These are phyloP conservation scores for Colletotrichum noveboracense DNA, from an alignment of 2,329 filamentous ascomycete genomes.

Conservation along the genomic window DNA sequence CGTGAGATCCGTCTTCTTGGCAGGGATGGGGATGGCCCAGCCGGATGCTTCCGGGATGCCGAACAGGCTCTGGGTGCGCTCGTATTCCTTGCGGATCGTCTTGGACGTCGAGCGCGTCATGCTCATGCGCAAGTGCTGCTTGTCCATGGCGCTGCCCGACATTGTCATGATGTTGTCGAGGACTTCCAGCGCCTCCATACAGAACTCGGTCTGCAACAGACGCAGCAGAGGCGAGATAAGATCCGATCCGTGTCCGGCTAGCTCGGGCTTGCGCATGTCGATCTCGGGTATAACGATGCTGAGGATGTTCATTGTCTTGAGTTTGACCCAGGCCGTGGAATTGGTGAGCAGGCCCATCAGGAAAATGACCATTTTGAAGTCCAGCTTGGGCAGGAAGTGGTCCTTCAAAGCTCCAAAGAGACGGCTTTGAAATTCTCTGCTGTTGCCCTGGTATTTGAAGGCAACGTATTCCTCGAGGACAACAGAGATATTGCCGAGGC, in stretches of 20 bases:
- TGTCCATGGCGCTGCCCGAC: slow-evolving; percentile 89
- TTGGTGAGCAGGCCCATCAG: slow-evolving; percentile 92
- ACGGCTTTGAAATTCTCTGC: slow-evolving; percentile 78
- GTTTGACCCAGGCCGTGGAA: slow-evolving; percentile 84
- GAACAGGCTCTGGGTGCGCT: slow-evolving; percentile 91
- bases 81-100: slow-evolving; percentile 90
- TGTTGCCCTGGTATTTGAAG: slow-evolving; percentile 64
- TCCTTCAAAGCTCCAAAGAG: slow-evolving; percentile 76
- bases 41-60: slow-evolving; percentile 95
- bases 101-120: slow-evolving; percentile 91
- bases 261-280: slow-evolving; percentile 90
- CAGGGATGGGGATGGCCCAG: slow-evolving; percentile 94
- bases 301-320: slow-evolving; percentile 91
- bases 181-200: slow-evolving; percentile 88
- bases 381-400: slow-evolving; percentile 80
- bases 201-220: slow-evolving; percentile 90
- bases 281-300: slow-evolving; percentile 85
- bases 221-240: slow-evolving; percentile 91
- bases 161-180: slow-evolving; percentile 96
- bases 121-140: slow-evolving; percentile 95
- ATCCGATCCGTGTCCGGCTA: slow-evolving; percentile 90
- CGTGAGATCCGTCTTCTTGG: slow-evolving; percentile 85
- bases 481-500: slow-evolving; percentile 68
- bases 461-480: slow-evolving; percentile 75
- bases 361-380: slow-evolving; percentile 87